phyloP scores from a whole-genome alignment of 1,284 basidiomycete species.

The Limonomyces culmigenus region DNA sequence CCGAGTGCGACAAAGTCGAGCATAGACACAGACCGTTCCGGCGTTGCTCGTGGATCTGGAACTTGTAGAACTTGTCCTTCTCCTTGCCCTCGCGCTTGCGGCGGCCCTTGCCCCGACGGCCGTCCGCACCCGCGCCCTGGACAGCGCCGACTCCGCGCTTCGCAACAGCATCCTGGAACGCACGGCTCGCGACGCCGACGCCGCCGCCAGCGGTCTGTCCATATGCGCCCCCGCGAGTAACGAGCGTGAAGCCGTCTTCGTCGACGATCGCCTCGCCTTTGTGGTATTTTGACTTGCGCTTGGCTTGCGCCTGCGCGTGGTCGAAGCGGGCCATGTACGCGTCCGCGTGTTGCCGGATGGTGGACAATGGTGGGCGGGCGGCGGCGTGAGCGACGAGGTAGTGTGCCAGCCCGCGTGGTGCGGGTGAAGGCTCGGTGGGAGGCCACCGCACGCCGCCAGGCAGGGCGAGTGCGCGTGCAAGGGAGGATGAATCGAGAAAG shows the following conservation, averaged over 20 bases:
- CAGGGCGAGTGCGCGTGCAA: slow-evolving; percentile 41
- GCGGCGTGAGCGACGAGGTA: slow-evolving; percentile 48
- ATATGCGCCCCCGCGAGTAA: slow-evolving; percentile 75
- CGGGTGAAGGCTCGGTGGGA: slow-evolving; percentile 28
- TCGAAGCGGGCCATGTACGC: slow-evolving; percentile 49
- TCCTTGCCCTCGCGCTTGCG: slow-evolving; percentile 55
- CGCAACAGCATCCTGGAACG: slow-evolving; percentile 22
- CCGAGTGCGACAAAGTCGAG: neutral
- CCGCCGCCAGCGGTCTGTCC: slow-evolving; percentile 73
- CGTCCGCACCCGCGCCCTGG: slow-evolving; percentile 5
- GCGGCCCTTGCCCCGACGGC: slow-evolving; percentile 13
- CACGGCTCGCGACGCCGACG: slow-evolving; percentile 60
- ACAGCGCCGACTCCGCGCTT: slow-evolving; percentile 1
- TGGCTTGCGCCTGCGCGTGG: slow-evolving; percentile 25
- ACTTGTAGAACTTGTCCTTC: slow-evolving; percentile 70
- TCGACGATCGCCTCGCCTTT: slow-evolving; percentile 79
- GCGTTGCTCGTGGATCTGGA: slow-evolving; percentile 80
- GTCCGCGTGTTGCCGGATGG: slow-evolving; percentile 62
- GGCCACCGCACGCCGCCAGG: slow-evolving; percentile 33
- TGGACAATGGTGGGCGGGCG: slow-evolving; percentile 53
- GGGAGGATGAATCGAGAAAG: slow-evolving; percentile 62
- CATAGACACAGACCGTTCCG: slow-evolving; percentile 45
- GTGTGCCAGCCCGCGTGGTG: slow-evolving; percentile 51
- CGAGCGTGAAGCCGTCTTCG: slow-evolving; percentile 84
- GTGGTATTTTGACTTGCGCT: slow-evolving; percentile 43